phyloP scores from a whole-genome alignment of 129 eudicot species.

The Artemisia annua region DNA sequence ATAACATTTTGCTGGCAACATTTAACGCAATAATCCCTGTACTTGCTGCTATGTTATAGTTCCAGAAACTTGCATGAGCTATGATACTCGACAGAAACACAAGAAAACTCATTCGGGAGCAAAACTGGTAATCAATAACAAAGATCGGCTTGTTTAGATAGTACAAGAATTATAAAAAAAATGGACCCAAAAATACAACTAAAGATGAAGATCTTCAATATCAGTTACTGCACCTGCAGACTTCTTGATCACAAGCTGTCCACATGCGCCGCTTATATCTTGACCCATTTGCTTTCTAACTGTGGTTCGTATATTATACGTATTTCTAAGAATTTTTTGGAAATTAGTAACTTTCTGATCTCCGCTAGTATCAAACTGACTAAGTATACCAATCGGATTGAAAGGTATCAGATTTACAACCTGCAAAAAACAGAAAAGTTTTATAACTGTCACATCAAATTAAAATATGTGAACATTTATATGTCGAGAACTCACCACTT shows the following conservation, averaged over 20 bases:
- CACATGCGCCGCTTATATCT: conserved; percentile 98
- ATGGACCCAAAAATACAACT: conserved; percentile 21
- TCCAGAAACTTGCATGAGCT: conserved; percentile 4
- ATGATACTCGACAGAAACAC: neutral
- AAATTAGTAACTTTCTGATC: conserved; percentile 57
- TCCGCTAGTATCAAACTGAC: conserved; percentile 66
- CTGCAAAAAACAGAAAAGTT: conserved; percentile 42
- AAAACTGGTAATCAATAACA: conserved; percentile 8
- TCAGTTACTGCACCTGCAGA: conserved; percentile 57
- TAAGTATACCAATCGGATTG: conserved; percentile 81
- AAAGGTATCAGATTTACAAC: conserved; percentile 93
- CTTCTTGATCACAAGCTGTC: conserved; percentile 86
- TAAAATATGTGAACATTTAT: neutral
- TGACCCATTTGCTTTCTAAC: conserved; percentile 98
- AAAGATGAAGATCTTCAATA: conserved; percentile 83
- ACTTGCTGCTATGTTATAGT: neutral
- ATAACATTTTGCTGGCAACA: too few relatives aligned
- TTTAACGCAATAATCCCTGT: too few relatives aligned
- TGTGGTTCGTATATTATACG: conserved; percentile 78
- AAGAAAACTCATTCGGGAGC: neutral
- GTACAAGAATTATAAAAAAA: neutral
- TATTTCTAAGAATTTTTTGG: conserved; percentile 69
- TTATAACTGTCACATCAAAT: neutral
- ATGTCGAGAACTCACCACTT: conserved; percentile 60
- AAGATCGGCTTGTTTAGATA: neutral